A percentile compares a stretch with the other conserved stretches of the same genome.
These are phyloP conservation scores for Kluyveromyces siamensis DNA, from an alignment of 805 yeast species.

Conservation along the genomic window DNA sequence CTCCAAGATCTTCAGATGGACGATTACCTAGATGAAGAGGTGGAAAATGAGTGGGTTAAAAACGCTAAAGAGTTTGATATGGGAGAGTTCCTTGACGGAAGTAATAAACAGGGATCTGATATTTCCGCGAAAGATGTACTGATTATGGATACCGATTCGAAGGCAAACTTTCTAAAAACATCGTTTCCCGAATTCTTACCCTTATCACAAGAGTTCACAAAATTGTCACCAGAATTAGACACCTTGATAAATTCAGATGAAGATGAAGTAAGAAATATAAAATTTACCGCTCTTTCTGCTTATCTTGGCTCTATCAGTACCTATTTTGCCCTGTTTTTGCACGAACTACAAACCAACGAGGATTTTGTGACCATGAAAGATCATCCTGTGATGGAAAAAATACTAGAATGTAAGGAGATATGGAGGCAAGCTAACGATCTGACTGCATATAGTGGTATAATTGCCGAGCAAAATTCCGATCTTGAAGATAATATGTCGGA, in stretches of 20 bases:
- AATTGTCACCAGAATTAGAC: slow-evolving; percentile 35
- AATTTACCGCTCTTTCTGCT: slow-evolving; percentile 63
- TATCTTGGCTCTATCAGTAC: slow-evolving; percentile 72
- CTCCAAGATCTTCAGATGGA: slow-evolving; percentile 66
- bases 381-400: slow-evolving; percentile 82
- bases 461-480: slow-evolving; percentile 19
- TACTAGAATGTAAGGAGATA: slow-evolving; percentile 71
- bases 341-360: slow-evolving; percentile 45
- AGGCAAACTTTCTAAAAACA: slow-evolving; percentile 43
- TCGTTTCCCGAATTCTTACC: slow-evolving; percentile 82
- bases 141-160: slow-evolving; percentile 44
- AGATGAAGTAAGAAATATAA: slow-evolving; percentile 37
- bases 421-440: slow-evolving; percentile 71
- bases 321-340: slow-evolving; percentile 67
- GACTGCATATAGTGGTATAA: slow-evolving; percentile 10
- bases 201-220: slow-evolving; percentile 49
- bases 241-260: slow-evolving; percentile 25
- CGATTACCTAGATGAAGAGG: slow-evolving; percentile 67
- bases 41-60: slow-evolving; percentile 66
- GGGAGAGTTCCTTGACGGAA: slow-evolving; percentile 29
- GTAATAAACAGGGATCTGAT: slow-evolving; percentile 23
- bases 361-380: slow-evolving; percentile 62
- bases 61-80: slow-evolving; percentile 41
- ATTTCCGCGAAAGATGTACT: slow-evolving; percentile 37
- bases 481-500: slow-evolving; percentile 18